Base-by-base conservation (phyloP, 192 early-diverging fungal species). In the Phycomyces blakesleeanus region DNA sequence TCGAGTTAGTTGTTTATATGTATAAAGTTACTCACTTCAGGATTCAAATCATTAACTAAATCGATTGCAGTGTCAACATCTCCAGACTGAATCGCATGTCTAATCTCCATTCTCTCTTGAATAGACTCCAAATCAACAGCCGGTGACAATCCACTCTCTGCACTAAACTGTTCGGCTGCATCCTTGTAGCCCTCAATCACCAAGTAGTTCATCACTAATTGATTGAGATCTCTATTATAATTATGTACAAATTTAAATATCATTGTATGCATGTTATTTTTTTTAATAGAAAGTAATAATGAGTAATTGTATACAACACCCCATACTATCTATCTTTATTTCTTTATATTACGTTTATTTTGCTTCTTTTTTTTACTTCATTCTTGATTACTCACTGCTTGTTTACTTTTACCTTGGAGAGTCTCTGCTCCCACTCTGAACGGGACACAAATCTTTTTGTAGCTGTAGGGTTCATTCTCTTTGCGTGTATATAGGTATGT, bases 151-250 rank as follows among this genome's bases (percentile, higher is more conserved):
- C 92, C 91, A 52, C 91, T 85, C 64, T 99, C 97, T 39, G 83
- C 71, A 67, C 88, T 89, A 67, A 99, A 97, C 76, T 95, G 93
- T 76, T 98, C 92, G 0, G 95, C 97, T 0, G 97, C 97, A 70
- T 98, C 95, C 76, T 96, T 98, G 83, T 95, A 98, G 8, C 97
- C 97, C 75, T 99, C 97, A 51, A 99, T 95, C 12, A 98, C 88
- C 21, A 99, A 77, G 60, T 99, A 99, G 82, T 99, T 97, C 96
- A 99, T 98, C 38, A 99, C 86, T 22, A 99, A 85, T 72, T 93
- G 93, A 85, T 98, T 98, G 49, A 99, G 80, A 76, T 97, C 95
- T 22, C 92, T 90, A 76, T 66, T 84, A 87, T 27, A 22, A 22
- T 25, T 44, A 27, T 10, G 22, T 16, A 54, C n/a, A n/a, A n/a